These are phyloP conservation scores for Carex cristatella DNA, from an alignment of 176 grass and related monocot species.

Conservation along the genomic window DNA sequence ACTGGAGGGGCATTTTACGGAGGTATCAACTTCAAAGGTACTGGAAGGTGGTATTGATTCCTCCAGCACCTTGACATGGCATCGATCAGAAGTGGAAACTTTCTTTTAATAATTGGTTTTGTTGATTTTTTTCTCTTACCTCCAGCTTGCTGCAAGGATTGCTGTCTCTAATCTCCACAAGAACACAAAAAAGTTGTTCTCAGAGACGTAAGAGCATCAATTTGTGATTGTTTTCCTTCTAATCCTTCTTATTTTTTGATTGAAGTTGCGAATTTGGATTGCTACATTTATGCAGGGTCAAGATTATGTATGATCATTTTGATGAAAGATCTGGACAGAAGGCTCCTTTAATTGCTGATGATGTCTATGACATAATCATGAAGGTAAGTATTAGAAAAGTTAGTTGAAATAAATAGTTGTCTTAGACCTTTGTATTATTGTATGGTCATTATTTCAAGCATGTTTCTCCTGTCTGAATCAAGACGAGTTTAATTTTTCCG, in stretches of 20 bases:
- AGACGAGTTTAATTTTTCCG: not conserved
- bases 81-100: not conserved
- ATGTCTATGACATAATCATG: slow-evolving; percentile 89
- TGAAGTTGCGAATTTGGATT: not conserved
- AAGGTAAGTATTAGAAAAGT: slow-evolving; percentile 36
- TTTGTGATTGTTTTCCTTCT: not conserved
- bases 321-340: slow-evolving; percentile 70
- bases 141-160: slow-evolving; percentile 90
- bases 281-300: slow-evolving; percentile 51
- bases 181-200: slow-evolving; percentile 93
- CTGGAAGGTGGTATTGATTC: not conserved
- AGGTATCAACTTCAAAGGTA: not conserved
- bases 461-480: not conserved
- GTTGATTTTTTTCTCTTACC: not conserved
- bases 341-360: slow-evolving; percentile 80
- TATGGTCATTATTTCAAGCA: not conserved
- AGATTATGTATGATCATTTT: slow-evolving; percentile 61
- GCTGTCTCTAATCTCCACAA: slow-evolving; percentile 92
- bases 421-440: not conserved
- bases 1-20: not conserved
- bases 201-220: slow-evolving; percentile 58
- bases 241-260: not conserved
- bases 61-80: not conserved
- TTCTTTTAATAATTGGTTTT: not conserved
- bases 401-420: not conserved